Percentiles rank a stretch among this genome's conserved stretches.
Conservation (phyloP, 768 basidiomycete species). For the Boletus insuetus region DNA sequence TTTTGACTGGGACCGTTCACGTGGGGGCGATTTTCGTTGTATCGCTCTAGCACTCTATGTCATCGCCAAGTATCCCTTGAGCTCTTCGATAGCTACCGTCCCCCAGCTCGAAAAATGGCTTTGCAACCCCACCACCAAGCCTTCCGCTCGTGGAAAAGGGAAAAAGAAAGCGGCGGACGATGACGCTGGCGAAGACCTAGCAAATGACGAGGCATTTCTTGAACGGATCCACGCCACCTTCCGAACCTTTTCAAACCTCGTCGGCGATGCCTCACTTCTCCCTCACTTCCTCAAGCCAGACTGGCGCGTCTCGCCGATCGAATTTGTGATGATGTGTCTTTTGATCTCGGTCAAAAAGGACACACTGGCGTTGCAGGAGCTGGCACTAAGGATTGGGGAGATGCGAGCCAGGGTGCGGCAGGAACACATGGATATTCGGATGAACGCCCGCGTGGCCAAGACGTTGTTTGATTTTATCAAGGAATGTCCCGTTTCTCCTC, state of each 20-base stretch:
- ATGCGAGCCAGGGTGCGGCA: slow-evolving; percentile 58
- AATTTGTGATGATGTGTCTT: slow-evolving; percentile 57
- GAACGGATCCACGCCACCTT: slow-evolving; percentile 42
- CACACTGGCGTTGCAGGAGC: slow-evolving; percentile 33
- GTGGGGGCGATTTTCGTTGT: slow-evolving; percentile 58
- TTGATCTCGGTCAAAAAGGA: slow-evolving; percentile 52
- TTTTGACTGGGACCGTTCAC: slow-evolving; percentile 50
- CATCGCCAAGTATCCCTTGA: slow-evolving; percentile 44
- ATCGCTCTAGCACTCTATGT: slow-evolving; percentile 52
- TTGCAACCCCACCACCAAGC: slow-evolving; percentile 17
- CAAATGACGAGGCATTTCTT: slow-evolving; percentile 34
- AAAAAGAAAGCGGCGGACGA: slow-evolving; percentile 22
- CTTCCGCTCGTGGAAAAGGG: slow-evolving; percentile 1
- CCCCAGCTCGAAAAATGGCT: slow-evolving; percentile 53
- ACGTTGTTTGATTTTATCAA: slow-evolving; percentile 54
- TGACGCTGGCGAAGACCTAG: slow-evolving; percentile 17
- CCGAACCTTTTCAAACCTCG: slow-evolving; percentile 45
- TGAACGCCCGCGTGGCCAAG: slow-evolving; percentile 57
- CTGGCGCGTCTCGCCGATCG: slow-evolving; percentile 62
- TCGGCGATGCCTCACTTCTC: slow-evolving; percentile 34
- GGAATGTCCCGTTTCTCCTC: slow-evolving; percentile 9
- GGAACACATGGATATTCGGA: slow-evolving; percentile 61
- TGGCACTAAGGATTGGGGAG: slow-evolving; percentile 43
- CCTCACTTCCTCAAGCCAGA: slow-evolving; percentile 38
- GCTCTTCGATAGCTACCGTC: slow-evolving; percentile 31